Conservation (phyloP, 2,329 filamentous ascomycete species). For the Proliferodiscus dingleyae region DNA sequence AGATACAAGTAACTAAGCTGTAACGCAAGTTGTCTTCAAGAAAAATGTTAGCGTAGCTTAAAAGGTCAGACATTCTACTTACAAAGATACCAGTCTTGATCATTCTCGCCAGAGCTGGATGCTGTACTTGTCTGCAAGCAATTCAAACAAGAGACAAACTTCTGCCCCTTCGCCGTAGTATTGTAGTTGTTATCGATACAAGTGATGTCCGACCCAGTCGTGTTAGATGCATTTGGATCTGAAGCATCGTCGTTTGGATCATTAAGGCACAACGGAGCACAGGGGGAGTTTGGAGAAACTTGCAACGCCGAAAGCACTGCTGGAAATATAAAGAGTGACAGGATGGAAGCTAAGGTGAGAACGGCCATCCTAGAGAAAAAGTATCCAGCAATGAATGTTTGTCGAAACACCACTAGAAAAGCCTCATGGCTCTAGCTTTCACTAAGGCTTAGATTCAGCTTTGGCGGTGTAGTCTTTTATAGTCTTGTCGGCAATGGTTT, state of each 20-base stretch:
- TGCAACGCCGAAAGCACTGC: conserved; percentile 33
- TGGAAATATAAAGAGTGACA: conserved; percentile 3
- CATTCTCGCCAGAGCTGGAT: conserved; percentile 18
- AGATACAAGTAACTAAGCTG: conserved; percentile 25
- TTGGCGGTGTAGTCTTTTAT: not conserved
- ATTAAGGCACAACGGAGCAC: conserved; percentile 44
- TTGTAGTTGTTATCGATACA: conserved; percentile 25
- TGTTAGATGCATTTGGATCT: conserved; percentile 37
- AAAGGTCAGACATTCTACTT: conserved; percentile 12
- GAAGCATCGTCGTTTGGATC: conserved; percentile 31
- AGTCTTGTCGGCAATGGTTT: not conserved
- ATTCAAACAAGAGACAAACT: conserved; percentile 25
- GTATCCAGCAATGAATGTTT: no score
- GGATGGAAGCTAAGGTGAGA: not conserved
- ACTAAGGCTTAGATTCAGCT: not conserved
- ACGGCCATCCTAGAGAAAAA: conserved; percentile 10
- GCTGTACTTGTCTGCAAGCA: conserved; percentile 29
- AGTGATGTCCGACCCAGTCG: conserved; percentile 41
- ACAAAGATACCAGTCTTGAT: conserved; percentile 30
- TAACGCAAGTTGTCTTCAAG: conserved; percentile 29
- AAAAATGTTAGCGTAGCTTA: conserved; percentile 1
- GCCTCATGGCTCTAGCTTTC: not conserved
- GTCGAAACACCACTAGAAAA: conserved; percentile 8
- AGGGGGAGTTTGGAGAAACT: conserved; percentile 47
- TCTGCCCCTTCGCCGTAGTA: conserved; percentile 20